Base-by-base conservation (phyloP, 2,329 filamentous ascomycete genomes). In the Paradendryphiella salina region DNA sequence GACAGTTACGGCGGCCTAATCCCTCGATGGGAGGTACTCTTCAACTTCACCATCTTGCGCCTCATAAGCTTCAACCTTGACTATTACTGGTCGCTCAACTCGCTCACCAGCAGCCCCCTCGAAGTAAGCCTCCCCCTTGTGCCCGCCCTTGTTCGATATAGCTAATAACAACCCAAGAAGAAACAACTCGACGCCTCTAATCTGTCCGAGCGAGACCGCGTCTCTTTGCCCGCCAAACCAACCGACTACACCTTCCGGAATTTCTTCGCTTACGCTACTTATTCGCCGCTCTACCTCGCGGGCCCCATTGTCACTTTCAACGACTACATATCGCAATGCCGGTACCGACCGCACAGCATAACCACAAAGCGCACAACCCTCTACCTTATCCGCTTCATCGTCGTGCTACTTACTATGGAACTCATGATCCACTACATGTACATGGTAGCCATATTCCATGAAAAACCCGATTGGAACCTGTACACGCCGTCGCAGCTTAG, bases 301-400 rank as follows among this genome's bases (percentile, higher is more conserved):
- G 94, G 94, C 0, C 94, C 94, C 0, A 96, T 99, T 65, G 72
- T 99, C 54, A 97, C 92, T 10, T 99, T 97, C 79, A 99, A 99
- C 75, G 95, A 99, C 77, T 99, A 94, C 78, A 86, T 97, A 56
- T 88, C 89, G 0, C 94, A 99, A 72, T 80, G 82, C 54, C 87
- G 89, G 60, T 88, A 93, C 74, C 82, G 81, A 10, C 76, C 89
- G 0, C 81, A 86, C 9, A 91, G 84, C 50, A 86, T 94, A 64
- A 88, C 86, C 59, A 74, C 73, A 3, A 74, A 77, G 2, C 89
- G 92, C 46, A 96, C 88, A 1, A 70, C 87, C 23, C 84, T 90
- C 37, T 99, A 99, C 68, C 91, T 80, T 17, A 74, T 96, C 38
- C 90, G 94, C 18, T 95, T 97, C 70, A 71, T 87, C 15, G 74